A percentile compares a stretch with the other conserved stretches of the same genome.
These are phyloP conservation scores for Candida xiaguanensis DNA, from an alignment of 805 yeast genomes.

Conservation along the genomic window DNA sequence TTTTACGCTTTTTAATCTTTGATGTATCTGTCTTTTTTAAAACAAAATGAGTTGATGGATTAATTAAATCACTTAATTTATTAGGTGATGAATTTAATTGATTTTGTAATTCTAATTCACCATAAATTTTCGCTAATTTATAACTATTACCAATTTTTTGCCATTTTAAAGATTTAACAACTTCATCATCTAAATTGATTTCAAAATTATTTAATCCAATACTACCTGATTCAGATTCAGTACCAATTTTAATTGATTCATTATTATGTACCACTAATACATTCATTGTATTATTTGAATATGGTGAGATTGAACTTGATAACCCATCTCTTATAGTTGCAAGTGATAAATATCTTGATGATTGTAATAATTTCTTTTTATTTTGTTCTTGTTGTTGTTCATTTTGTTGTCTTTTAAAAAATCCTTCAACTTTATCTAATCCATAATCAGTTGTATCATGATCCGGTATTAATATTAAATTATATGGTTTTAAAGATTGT, in stretches of 20 bases:
- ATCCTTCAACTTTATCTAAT: slow-evolving; percentile 19
- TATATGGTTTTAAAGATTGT: slow-evolving; percentile 74
- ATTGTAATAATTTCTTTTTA: slow-evolving; percentile 15
- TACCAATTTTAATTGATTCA: slow-evolving; percentile 45
- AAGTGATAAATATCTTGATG: slow-evolving; percentile 28
- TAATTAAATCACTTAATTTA: slow-evolving; percentile 23
- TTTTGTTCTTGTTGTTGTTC: slow-evolving; percentile 22
- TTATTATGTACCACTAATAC: slow-evolving; percentile 34
- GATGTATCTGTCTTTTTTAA: slow-evolving; percentile 21
- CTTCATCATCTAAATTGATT: slow-evolving; percentile 61
- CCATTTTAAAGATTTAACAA: slow-evolving; percentile 70
- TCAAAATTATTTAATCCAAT: slow-evolving; percentile 44
- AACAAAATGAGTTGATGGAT: slow-evolving; percentile 28
- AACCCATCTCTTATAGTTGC: slow-evolving; percentile 28
- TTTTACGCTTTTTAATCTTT: slow-evolving; percentile 12
- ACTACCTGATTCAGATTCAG: slow-evolving; percentile 36
- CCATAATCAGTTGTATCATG: slow-evolving; percentile 23
- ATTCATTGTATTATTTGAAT: slow-evolving; percentile 23
- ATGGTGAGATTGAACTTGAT: slow-evolving; percentile 11
- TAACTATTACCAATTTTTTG: slow-evolving; percentile 78
- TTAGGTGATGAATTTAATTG: slow-evolving; percentile 11
- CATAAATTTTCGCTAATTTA: slow-evolving; percentile 77
- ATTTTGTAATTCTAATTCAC: slow-evolving; percentile 47
- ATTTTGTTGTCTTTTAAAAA: slow-evolving; percentile 29
- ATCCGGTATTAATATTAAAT: slow-evolving; percentile 57